Conservation (phyloP, 129 eudicot genomes). For the Gnaphalium uliginosum region DNA sequence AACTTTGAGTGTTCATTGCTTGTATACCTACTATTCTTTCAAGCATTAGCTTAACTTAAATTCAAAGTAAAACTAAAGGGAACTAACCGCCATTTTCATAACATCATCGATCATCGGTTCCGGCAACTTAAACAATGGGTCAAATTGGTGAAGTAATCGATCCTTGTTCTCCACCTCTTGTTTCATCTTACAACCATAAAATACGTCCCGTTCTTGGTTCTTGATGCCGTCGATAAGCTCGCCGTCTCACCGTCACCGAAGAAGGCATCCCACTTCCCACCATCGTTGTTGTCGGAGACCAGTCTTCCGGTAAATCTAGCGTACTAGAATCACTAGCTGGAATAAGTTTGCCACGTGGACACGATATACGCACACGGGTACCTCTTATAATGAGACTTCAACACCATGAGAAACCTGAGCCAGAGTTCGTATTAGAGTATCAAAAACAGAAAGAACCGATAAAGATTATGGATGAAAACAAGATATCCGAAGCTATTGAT, state of each 20-base stretch:
- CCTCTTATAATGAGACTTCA: not conserved
- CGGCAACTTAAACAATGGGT: too few species aligned
- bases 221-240: not conserved
- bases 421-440: not conserved
- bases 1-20: too few species aligned
- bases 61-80: too few species aligned
- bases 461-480: not conserved
- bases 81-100: too few species aligned
- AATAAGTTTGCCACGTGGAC: not conserved
- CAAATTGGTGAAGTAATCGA: too few species aligned
- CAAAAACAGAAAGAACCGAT: not conserved
- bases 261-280: not conserved
- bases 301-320: not conserved
- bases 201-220: not conserved
- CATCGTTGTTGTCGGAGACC: not conserved
- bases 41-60: too few species aligned
- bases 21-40: too few species aligned
- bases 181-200: not conserved
- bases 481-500: not conserved
- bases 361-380: not conserved
- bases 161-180: too few species aligned
- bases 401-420: not conserved
- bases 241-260: not conserved
- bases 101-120: too few species aligned
- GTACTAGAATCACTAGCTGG: not conserved